phyloP scores from a whole-genome alignment of 1,284 basidiomycete genomes.

The Nidula niveotomentosa region DNA sequence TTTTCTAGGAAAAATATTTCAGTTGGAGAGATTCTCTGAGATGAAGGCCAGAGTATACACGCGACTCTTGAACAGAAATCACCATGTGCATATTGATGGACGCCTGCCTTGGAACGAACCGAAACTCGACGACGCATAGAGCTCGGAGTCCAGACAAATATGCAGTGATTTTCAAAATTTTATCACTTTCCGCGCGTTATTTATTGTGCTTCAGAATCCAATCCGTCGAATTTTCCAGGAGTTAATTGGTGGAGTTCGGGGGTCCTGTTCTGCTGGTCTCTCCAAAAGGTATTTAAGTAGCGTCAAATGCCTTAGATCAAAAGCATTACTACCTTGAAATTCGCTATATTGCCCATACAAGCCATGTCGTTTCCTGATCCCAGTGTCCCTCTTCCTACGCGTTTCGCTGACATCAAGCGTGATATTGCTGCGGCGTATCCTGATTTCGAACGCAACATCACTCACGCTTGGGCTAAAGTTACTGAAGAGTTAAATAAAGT shows the following conservation, averaged over 20 bases:
- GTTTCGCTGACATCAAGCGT: background rate
- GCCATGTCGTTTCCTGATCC: background rate
- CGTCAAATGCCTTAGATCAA: background rate
- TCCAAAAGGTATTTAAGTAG: background rate
- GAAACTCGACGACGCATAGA: too few species aligned
- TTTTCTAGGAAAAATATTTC: too few species aligned
- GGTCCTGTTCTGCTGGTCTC: background rate
- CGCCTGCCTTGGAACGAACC: too few species aligned
- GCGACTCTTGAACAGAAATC: too few species aligned
- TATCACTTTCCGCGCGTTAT: too few species aligned
- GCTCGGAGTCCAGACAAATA: too few species aligned
- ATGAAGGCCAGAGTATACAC: too few species aligned
- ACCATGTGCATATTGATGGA: too few species aligned
- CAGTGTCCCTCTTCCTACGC: background rate
- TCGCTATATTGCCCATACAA: background rate
- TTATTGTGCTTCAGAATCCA: too few species aligned
- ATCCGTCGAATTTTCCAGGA: background rate
- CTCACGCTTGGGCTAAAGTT: background rate
- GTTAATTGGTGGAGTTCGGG: background rate
- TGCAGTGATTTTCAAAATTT: too few species aligned
- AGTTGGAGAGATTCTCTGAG: too few species aligned
- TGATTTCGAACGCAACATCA: background rate
- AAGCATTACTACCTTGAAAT: background rate
- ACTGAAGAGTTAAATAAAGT: background rate
- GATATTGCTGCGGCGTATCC: background rate